Evolutionary conservation across 2,329 filamentous ascomycete species (phyloP), one percentile per base, ranked within the genome.

Genomic region (Hypoxylon sp.): DNA sequence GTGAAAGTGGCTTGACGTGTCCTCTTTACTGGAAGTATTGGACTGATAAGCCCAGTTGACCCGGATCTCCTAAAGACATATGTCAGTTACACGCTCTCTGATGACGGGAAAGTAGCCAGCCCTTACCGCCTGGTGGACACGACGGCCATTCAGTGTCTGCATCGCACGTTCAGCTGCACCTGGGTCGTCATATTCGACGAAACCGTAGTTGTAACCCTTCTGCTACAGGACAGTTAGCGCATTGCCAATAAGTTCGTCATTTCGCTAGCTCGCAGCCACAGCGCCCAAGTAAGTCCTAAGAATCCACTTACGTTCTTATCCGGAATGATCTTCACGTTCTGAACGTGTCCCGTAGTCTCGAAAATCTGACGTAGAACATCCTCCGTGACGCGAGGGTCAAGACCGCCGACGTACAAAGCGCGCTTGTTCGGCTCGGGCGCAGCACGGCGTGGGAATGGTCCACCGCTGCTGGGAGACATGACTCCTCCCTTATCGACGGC

Each of bases 1-100:
- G 80, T 99, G 96, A 83, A 97, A 99, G 79, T 99, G 96, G 79
- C 94, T 93, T 5, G 95, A 97, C 1, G 96, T 99, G 76, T 99
- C 96, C 80, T 99, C 96, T 82, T 98, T 99, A 84, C 88, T 96
- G 26, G 88, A 85, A 61, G 88, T 95, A 84, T 97, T 99, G 71
- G 95, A 96, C 83, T 99, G 96, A 76, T 99, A 99, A 20, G 96
- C 96, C 96, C 96, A 99, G 84, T 99, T 99, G 75, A 99, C 96
- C 59, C 94, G 93, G 69, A 99, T 99, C 85, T 99, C 96, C 93
- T 97, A 77, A 62, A 42, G 55, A 9, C 14, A 40, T 7, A n/a
- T 42, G 52, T 67, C 40, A 69, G 68, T 58, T 33, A n/a, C 7
- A 28, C 7, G 1, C 24, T 12, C 6, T 18, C 36, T 40, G 45